Percentiles rank a stretch among this genome's conserved stretches.
Conservation (phyloP, 495 filamentous ascomycete genomes). For the Penicillium pulvis region DNA sequence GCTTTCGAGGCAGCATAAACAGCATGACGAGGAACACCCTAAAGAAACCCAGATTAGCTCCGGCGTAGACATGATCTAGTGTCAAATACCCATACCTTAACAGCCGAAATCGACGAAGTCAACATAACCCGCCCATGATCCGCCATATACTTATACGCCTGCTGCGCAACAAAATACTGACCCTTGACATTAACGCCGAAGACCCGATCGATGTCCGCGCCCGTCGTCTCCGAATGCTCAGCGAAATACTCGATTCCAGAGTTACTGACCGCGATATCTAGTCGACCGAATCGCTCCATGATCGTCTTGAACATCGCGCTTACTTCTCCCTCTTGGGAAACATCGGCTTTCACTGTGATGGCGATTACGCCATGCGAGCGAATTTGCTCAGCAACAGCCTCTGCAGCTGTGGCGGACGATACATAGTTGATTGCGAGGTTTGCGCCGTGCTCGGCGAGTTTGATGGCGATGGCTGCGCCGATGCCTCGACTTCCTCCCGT, state of each 20-base stretch:
- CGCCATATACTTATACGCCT: conserved; percentile 63
- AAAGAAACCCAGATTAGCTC: neutral
- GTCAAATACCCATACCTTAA: conserved; percentile 20
- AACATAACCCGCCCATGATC: conserved; percentile 38
- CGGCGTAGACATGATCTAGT: neutral
- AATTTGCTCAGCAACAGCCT: conserved; percentile 49
- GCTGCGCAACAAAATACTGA: conserved; percentile 66
- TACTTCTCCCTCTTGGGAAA: conserved; percentile 48
- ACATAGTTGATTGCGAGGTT: conserved; percentile 43
- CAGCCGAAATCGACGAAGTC: conserved; percentile 36
- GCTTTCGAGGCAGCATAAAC: conserved; percentile 58
- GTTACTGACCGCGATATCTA: conserved; percentile 55
- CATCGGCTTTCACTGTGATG: conserved; percentile 54
- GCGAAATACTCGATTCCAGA: conserved; percentile 57
- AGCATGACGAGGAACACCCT: conserved; percentile 31
- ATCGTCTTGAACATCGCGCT: conserved; percentile 45
- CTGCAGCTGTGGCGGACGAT: conserved; percentile 36
- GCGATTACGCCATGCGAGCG: conserved; percentile 43
- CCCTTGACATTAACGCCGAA: conserved; percentile 58
- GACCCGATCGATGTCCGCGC: conserved; percentile 55
- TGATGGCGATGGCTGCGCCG: conserved; percentile 39
- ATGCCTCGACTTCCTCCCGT: conserved; percentile 45
- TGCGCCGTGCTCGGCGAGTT: conserved; percentile 46
- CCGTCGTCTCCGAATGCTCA: conserved; percentile 46
- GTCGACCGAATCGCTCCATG: conserved; percentile 39